Conservation (phyloP, 2,329 filamentous ascomycete genomes). For the Diaporthe sp. region DNA sequence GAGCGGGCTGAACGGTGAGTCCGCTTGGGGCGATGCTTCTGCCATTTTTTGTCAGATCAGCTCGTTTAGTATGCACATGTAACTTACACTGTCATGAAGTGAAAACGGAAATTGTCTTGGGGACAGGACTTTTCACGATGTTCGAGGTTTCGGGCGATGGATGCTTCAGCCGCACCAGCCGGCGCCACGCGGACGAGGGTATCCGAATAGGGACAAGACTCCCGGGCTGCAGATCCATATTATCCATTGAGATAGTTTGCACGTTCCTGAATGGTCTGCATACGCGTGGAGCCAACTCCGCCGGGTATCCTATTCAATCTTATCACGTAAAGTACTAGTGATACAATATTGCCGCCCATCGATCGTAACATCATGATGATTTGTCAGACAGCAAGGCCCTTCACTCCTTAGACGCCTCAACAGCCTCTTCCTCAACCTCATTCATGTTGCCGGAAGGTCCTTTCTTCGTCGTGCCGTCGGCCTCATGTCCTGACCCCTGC, state of each 20-base stretch:
- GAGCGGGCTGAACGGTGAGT: neutral
- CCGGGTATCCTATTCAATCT: slow-evolving; percentile 13
- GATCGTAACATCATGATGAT: neutral
- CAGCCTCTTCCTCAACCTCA: slow-evolving; percentile 18
- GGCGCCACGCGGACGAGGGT: neutral
- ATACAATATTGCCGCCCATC: neutral
- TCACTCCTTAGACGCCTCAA: slow-evolving; percentile 2
- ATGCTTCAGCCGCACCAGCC: slow-evolving; percentile 18
- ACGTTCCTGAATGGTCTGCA: neutral
- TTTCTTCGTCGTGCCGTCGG: slow-evolving; percentile 41
- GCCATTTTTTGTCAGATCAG: neutral
- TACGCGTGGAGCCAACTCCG: neutral
- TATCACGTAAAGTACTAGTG: neutral
- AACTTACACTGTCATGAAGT: neutral
- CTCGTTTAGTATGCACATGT: neutral
- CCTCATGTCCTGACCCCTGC: slow-evolving; percentile 51
- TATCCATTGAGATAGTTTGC: neutral
- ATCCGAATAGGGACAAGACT: slow-evolving; percentile 15
- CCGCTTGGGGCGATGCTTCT: neutral
- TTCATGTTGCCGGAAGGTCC: neutral
- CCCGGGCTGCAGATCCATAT: neutral
- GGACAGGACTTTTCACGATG: neutral
- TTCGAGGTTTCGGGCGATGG: neutral
- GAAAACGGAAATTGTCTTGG: neutral
- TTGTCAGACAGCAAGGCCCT: neutral